Evolutionary conservation across 257 asterid genomes (phyloP), one percentile per base, ranked within the genome.

Genomic region (Eucommia ulmoides): DNA sequence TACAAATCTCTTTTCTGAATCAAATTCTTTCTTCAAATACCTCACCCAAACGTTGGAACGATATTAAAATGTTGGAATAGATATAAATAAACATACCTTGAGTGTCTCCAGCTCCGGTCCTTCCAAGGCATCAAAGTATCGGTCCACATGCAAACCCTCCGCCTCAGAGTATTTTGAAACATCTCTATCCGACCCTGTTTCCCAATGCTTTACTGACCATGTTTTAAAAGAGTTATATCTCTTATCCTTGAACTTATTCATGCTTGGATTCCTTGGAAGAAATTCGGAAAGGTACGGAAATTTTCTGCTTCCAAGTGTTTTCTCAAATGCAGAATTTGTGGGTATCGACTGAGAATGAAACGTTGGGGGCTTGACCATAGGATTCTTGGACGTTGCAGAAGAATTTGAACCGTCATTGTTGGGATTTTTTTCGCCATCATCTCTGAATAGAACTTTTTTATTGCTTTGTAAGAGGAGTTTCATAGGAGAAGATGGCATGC

Each of bases 101-200:
- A 88, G 65, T 0, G 76, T 81, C 19, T 84, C 97, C 29, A 88
- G 29, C 52, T 88, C 97, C 0, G 97, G 95, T 0, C 97, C 95
- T 45, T 88, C 83, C 59, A 88, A 59, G 21, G 97, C 97, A 66
- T 79, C 95, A 41, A 77, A 88, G 75, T 81, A 88, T 19, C 97
- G 70, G 17, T 75, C 74, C 0, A 64, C 89, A 0, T 80, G 75
- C 17, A 84, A 23, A 56, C 15, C 35, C 7, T 73, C 75, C 18
- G 56, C 33, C 22, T 83, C 84, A 6, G 64, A 41, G 7, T 11
- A 71, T 42, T 8, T 55, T 22, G 60, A 73, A 60, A 66, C 3
- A 41, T 51, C 49, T n/a, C 55, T 20, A 5, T 66, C 76, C 17
- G 53, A 59, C 48, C 53, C 66, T 19, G 25, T 25, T 45, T 80